Base-by-base conservation (phyloP, 192 early-diverging fungal genomes). In the Rhizophagus sp. region DNA sequence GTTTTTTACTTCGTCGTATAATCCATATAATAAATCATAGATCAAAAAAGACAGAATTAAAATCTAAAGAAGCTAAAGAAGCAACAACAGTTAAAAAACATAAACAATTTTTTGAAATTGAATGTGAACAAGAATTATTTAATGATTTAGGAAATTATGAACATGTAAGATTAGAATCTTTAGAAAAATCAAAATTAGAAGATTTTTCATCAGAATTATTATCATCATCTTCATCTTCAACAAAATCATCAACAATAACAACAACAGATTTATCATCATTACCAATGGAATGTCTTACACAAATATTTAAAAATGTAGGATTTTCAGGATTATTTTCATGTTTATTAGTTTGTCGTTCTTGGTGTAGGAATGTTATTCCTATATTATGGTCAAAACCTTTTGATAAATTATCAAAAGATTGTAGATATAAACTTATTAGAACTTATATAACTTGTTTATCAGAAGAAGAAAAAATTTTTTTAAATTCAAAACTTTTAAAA, bases 341-440 rank as follows among this genome's bases (percentile, higher is more conserved):
- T 50, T n/a, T 74, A 19, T 19, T 49, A 13, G 73, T 74, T 3
- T 50, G 49, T 50, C 73, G 73, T 25, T 6, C 49, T 11, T 74
- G 73, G 73, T 74, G 73, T 61, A 49, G 49, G 34, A 74, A 27
- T 57, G 25, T 47, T 10, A n/a, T 50, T 57, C 73, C 73, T 30
- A 25, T 74, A 61, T 47, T 74, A 30, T 74, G 73, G 73, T 33
- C 12, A 33, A 24, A n/a, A 61, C 73, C 73, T 30, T 61, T 74
- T 27, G 73, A 69, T 22, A 30, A 69, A 36, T 34, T 22, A 36
- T 19, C 34, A 36, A 69, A 22, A 36, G 33, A 36, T 22, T 19
- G 19, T 15, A 34, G 17, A 69, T 27, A 22, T 34, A 39, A 36
- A 69, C 27, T 69, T 5, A 36, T 69, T 34, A 27, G 34, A 36